Evolutionary conservation across 2,329 filamentous ascomycete species (phyloP).

Genomic region (Arthrobotrys iridis): DNA sequence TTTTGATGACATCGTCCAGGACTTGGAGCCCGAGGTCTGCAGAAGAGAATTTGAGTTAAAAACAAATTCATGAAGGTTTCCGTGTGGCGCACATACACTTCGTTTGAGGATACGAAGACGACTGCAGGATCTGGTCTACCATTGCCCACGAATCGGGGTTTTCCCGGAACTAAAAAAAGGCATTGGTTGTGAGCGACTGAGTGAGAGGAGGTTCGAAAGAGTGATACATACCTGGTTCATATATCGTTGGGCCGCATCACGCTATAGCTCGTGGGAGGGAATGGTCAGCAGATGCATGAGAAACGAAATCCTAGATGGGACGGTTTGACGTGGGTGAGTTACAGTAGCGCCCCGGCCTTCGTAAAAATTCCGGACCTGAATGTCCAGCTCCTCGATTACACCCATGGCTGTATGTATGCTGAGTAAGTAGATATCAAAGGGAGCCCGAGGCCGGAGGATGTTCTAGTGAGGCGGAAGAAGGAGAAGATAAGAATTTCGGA

Average conservation of each 20-base stretch:
- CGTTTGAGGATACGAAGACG: constrained; percentile 91
- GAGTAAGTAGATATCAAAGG: constrained; percentile 5
- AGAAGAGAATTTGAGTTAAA: constrained; percentile 31
- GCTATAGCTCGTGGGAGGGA: background rate
- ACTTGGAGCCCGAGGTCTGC: constrained; percentile 92
- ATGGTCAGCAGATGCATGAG: background rate
- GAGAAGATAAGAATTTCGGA: background rate
- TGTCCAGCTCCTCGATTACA: constrained; percentile 87
- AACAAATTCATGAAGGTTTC: constrained; percentile 14
- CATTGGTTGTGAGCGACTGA: background rate
- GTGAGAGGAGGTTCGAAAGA: constrained; percentile 11
- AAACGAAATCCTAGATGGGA: constrained; percentile 16
- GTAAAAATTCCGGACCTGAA: constrained; percentile 94
- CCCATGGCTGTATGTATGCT: constrained; percentile 53
- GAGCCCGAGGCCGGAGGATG: background rate
- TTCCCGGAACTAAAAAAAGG: constrained; percentile 86
- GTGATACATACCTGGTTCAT: constrained; percentile 50
- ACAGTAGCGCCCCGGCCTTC: constrained; percentile 95
- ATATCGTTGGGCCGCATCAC: constrained; percentile 31
- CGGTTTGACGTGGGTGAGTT: constrained; percentile 63
- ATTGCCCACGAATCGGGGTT: constrained; percentile 97
- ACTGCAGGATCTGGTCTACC: constrained; percentile 94
- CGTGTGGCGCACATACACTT: constrained; percentile 74
- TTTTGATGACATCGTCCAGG: constrained; percentile 97
- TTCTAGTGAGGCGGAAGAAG: background rate